Evolutionary conservation across 805 yeast species (phyloP).

Genomic region (Candida sithepensis): DNA sequence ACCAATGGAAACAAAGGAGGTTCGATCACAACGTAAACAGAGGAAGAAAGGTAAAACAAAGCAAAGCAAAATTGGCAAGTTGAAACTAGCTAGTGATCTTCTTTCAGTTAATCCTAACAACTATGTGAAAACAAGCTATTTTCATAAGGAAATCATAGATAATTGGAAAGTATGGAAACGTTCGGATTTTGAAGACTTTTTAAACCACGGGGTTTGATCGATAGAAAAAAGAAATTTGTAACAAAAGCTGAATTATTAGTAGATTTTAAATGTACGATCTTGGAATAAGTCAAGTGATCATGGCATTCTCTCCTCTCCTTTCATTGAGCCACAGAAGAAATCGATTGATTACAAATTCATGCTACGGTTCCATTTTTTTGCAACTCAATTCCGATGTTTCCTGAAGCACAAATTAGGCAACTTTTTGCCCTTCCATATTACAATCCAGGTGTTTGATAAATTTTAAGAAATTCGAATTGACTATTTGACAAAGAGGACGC

Average conservation of each 20-base stretch:
- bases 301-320: not conserved
- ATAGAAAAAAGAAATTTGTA: not conserved
- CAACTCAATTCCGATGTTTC: too few species aligned
- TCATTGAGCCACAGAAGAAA: not conserved
- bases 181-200: constrained; percentile 9
- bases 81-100: not conserved
- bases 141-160: not conserved
- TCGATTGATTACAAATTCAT: too few species aligned
- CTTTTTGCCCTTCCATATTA: too few species aligned
- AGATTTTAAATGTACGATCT: constrained; percentile 2
- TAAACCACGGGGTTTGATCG: not conserved
- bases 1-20: not conserved
- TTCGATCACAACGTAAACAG: not conserved
- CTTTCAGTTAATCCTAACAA: not conserved
- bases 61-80: too few species aligned
- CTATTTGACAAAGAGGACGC: not conserved
- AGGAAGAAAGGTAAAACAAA: not conserved
- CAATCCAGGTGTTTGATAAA: too few species aligned
- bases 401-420: too few species aligned
- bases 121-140: constrained; percentile 7
- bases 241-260: too few species aligned
- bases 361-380: too few species aligned
- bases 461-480: too few species aligned
- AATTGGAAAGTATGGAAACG: constrained; percentile 9
- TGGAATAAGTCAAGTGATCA: too few species aligned